phyloP scores from a whole-genome alignment of 768 basidiomycete species.

The Trametes cinnabarina region DNA sequence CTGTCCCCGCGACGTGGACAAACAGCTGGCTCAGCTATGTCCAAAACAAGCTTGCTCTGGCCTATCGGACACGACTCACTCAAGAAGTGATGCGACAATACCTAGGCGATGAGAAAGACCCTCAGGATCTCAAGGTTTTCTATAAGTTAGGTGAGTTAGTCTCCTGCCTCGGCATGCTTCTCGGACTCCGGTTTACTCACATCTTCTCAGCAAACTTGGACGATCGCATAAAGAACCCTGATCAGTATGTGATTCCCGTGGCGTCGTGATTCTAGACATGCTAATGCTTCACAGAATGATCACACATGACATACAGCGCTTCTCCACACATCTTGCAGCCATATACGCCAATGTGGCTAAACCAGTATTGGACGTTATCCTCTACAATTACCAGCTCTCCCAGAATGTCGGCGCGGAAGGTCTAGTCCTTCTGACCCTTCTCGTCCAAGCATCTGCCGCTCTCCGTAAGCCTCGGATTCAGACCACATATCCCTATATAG shows the following conservation, averaged over 20 bases:
- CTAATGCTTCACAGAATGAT: constrained; percentile 65
- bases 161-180: too few species aligned
- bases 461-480: constrained; percentile 53
- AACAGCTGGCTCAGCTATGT: constrained; percentile 92
- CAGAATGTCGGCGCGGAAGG: constrained; percentile 95
- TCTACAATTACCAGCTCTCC: constrained; percentile 95
- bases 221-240: constrained; percentile 93
- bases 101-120: constrained; percentile 68
- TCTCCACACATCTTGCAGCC: constrained; percentile 85
- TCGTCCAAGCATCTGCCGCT: constrained; percentile 82
- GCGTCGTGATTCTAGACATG: not conserved
- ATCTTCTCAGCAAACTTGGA: constrained; percentile 82
- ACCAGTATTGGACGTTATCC: constrained; percentile 85
- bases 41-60: constrained; percentile 89
- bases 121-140: constrained; percentile 77
- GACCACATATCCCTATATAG: not conserved
- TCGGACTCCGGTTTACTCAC: too few species aligned
- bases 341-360: constrained; percentile 95
- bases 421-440: constrained; percentile 72
- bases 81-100: constrained; percentile 80
- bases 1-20: constrained; percentile 90
- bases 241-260: constrained; percentile 64
- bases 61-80: constrained; percentile 85
- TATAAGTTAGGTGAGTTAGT: too few species aligned
- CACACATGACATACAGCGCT: constrained; percentile 92